Evolutionary conservation across 148 eudicot genomes (phyloP), one percentile per base, ranked within the genome.

Genomic region (Rhododendron mucronatum): DNA sequence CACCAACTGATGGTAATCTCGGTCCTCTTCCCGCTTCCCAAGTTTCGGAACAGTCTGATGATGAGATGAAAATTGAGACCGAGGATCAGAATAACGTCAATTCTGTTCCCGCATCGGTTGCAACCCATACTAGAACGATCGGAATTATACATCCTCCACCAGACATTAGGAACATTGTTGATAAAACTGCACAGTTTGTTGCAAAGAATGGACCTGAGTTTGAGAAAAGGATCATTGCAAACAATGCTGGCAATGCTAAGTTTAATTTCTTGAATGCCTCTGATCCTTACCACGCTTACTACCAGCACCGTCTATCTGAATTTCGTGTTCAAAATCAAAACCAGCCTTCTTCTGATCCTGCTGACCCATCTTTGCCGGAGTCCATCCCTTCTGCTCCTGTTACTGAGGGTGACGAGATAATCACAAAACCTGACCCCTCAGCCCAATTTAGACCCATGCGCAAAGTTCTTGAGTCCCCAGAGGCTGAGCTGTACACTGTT

Each of bases 101-200:
- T 16, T 74, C 88, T 10, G 82, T 78, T 81, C 88, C 86, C 30
- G 44, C 83, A 28, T 89, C 93, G n/a, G 91, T 93, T 73, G 91
- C 91, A 12, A 91, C 93, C 41, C 95, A 93, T 83, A 89, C 93
- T 4, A 90, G 85, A 81, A 87, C 91, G 2, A 90, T 93, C 73
- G 95, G 95, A 33, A 91, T 93, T 57, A 93, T 93, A 55, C 91
- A 93, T 82, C 95, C 95, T 11, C 95, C 93, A 75, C 93, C 93
- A 14, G 95, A 93, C 85, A 93, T 93, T 65, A 91, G 93, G 81
- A 91, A 82, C 88, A 93, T 93, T 86, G 92, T 93, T 77, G 95
- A 93, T 82, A 93, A 88, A 84, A 91, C 95, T 1, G 86, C 93
- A 13, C 91, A 93, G 35, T 93, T 93, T 76, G 92, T 93, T 73